A percentile compares a stretch with the other conserved stretches of the same genome.
Evolutionary conservation across 768 basidiomycete genomes (phyloP).

Genomic region (Leccinum longicurvipes): DNA sequence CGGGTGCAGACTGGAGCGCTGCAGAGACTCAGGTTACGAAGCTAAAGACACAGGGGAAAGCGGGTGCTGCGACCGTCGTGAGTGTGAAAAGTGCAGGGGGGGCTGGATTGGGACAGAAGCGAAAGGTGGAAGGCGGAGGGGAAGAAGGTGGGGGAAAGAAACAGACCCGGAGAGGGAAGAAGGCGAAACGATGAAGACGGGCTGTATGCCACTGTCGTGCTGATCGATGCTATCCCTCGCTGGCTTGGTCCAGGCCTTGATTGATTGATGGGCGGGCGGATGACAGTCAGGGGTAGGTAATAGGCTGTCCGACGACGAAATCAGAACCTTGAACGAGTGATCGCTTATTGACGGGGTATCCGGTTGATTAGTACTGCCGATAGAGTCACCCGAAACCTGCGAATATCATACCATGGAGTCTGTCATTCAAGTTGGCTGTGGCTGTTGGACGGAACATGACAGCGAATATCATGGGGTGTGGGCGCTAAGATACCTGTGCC

Average conservation of each 20-base stretch:
- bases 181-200: slow-evolving; percentile 31
- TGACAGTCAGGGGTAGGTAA: background rate
- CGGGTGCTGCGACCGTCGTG: slow-evolving; percentile 61
- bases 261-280: background rate
- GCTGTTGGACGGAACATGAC: background rate
- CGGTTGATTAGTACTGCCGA: background rate
- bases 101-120: slow-evolving; percentile 46
- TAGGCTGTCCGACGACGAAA: background rate
- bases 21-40: slow-evolving; percentile 72
- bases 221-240: background rate
- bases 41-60: slow-evolving; percentile 36
- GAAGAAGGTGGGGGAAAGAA: slow-evolving; percentile 43
- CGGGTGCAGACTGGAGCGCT: slow-evolving; percentile 64
- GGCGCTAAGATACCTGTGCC: background rate
- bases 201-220: background rate
- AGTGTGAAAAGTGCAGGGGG: slow-evolving; percentile 54
- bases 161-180: slow-evolving; percentile 44
- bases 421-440: background rate
- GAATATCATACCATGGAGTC: background rate
- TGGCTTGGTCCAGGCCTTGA: background rate
- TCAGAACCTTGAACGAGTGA: background rate
- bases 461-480: background rate
- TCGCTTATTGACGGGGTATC: background rate
- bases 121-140: slow-evolving; percentile 45
- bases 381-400: background rate